Percentiles rank a stretch among this genome's conserved stretches.
These are phyloP conservation scores for Geoglossum cookeanum DNA, from an alignment of 2,329 filamentous ascomycete genomes.

Conservation along the genomic window DNA sequence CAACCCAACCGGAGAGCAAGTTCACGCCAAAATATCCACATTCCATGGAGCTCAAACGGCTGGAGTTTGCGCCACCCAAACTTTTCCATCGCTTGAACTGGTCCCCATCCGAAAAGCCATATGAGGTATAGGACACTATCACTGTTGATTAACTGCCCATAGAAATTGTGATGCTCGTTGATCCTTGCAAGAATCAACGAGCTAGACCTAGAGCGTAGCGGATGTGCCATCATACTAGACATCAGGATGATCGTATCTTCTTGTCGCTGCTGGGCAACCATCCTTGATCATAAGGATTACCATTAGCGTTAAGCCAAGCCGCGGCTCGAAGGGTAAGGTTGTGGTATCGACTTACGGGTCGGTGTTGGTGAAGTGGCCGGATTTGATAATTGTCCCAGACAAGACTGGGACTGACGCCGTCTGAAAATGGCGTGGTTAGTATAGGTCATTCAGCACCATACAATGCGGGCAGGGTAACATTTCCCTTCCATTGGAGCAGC, in stretches of 20 bases:
- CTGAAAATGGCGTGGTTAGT: conserved; percentile 2
- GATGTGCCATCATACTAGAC: conserved; percentile 7
- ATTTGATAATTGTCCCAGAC: conserved; percentile 4
- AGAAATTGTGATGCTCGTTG: conserved; percentile 7
- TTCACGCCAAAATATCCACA: conserved; percentile 8
- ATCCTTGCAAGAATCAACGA: conserved; percentile 5
- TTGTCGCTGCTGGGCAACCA: conserved; percentile 6
- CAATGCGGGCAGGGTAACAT: background rate
- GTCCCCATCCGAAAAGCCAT: conserved; percentile 4
- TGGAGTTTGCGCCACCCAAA: conserved; percentile 7
- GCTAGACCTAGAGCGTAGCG: conserved; percentile 4
- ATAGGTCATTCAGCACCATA: background rate
- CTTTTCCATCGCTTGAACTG: conserved; percentile 6
- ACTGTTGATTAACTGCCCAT: conserved; percentile 6
- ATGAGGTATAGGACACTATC: conserved; percentile 7
- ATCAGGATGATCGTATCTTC: conserved; percentile 7
- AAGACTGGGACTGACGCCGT: conserved; percentile 4
- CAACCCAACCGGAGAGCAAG: conserved; percentile 8
- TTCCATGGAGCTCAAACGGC: conserved; percentile 5
- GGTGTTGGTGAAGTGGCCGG: conserved; percentile 6
- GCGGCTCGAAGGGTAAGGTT: too few species aligned
- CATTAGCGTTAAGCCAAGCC: background rate
- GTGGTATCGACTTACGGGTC: conserved; percentile 1
- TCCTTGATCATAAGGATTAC: background rate
- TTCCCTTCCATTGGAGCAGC: background rate